phyloP scores from a whole-genome alignment of 75 land plant genomes.

The Cunninghamia lanceolata region DNA sequence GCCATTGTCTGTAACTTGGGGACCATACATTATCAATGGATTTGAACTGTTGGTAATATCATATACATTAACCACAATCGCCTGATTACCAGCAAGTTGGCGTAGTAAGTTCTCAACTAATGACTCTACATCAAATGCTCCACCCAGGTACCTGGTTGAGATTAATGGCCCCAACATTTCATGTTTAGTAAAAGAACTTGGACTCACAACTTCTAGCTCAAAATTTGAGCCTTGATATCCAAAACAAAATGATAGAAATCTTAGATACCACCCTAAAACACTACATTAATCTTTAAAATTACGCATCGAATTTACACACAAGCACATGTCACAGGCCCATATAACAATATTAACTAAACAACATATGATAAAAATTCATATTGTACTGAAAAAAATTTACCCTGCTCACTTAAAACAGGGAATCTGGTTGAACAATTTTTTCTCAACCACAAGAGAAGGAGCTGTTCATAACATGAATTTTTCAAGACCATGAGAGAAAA shows the following conservation, averaged over 20 bases:
- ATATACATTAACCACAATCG: constrained; percentile 62
- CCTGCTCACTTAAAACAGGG: background rate
- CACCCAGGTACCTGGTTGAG: constrained; percentile 56
- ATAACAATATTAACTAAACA: background rate
- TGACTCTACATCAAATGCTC: constrained; percentile 65
- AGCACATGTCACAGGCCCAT: background rate
- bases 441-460: background rate
- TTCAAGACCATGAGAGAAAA: background rate
- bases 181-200: background rate
- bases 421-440: background rate
- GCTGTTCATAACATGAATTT: background rate
- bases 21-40: constrained; percentile 65
- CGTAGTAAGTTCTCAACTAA: constrained; percentile 62
- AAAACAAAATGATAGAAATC: background rate
- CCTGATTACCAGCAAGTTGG: constrained; percentile 61
- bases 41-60: constrained; percentile 51
- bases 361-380: background rate
- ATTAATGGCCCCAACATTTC: background rate
- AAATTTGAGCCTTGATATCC: background rate
- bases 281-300: background rate
- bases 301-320: background rate
- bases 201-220: background rate
- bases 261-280: background rate
- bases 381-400: background rate
- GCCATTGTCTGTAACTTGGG: constrained; percentile 27